Conservation (phyloP, 176 grass and related monocot species). For the Poa pratensis region DNA sequence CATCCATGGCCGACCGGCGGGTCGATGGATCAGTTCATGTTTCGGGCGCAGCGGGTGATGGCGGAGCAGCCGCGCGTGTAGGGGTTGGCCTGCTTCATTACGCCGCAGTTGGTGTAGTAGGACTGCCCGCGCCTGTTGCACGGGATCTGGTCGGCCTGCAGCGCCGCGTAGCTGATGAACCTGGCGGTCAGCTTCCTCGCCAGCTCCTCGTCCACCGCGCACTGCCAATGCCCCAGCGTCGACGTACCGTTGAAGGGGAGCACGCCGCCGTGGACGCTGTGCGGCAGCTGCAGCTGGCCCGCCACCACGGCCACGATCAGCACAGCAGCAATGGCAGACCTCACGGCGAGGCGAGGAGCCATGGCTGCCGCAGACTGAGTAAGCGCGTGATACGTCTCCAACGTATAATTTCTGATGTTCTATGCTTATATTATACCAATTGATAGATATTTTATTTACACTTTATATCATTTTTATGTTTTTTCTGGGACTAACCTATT, state of each 20-base stretch:
- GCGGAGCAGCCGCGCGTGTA: constrained; percentile 20
- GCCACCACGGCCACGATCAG: neutral
- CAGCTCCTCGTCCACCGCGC: constrained; percentile 3
- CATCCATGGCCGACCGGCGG: neutral
- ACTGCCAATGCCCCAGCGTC: neutral
- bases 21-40: neutral
- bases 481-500: too few relatives aligned
- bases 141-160: neutral
- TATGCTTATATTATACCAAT: too few relatives aligned
- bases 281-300: neutral
- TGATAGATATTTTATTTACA: too few relatives aligned
- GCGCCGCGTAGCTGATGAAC: constrained; percentile 10
- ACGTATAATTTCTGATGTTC: too few relatives aligned
- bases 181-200: neutral
- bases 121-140: constrained; percentile 9
- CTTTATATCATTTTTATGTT: too few relatives aligned
- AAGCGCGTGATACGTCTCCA: too few relatives aligned
- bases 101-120: neutral
- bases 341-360: neutral
- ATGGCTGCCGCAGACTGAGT: neutral
- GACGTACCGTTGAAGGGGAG: neutral
- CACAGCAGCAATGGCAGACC: too few relatives aligned
- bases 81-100: constrained; percentile 16
- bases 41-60: constrained; percentile 24
- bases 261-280: neutral